phyloP scores from a whole-genome alignment of 2,329 filamentous ascomycete genomes.

The Epichloe elymi region DNA sequence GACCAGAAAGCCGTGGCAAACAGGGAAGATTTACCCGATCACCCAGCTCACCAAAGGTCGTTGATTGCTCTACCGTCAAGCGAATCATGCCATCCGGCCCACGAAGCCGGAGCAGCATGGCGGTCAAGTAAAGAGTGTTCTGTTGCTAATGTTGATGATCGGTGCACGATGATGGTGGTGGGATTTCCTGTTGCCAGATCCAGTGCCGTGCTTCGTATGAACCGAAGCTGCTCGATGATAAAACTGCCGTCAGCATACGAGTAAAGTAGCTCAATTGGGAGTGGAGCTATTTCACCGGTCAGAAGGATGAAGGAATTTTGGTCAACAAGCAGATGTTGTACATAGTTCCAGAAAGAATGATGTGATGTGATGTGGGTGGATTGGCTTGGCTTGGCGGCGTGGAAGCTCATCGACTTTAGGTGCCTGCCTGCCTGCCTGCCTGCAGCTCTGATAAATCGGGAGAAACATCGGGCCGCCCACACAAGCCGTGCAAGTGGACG shows the following conservation, averaged over 20 bases:
- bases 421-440: no score
- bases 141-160: neutral
- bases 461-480: constrained; percentile 8
- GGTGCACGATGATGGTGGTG: neutral
- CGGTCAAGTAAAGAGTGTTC: constrained; percentile 11
- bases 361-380: neutral
- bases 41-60: constrained; percentile 55
- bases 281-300: neutral
- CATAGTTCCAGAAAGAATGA: neutral
- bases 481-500: neutral
- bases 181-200: neutral
- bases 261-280: neutral
- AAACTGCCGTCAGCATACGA: neutral
- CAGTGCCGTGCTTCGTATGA: neutral
- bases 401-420: constrained; percentile 7
- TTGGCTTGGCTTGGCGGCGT: neutral
- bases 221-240: neutral
- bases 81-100: constrained; percentile 90
- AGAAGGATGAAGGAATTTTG: neutral
- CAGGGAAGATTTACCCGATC: constrained; percentile 28
- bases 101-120: constrained; percentile 75
- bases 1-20: neutral
- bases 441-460: neutral
- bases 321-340: neutral
- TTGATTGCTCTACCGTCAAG: constrained; percentile 60